A percentile compares a stretch with the other conserved stretches of the same genome.
Conservation (phyloP, 371 early-diverging fungal species). For the Mucor indicus region DNA sequence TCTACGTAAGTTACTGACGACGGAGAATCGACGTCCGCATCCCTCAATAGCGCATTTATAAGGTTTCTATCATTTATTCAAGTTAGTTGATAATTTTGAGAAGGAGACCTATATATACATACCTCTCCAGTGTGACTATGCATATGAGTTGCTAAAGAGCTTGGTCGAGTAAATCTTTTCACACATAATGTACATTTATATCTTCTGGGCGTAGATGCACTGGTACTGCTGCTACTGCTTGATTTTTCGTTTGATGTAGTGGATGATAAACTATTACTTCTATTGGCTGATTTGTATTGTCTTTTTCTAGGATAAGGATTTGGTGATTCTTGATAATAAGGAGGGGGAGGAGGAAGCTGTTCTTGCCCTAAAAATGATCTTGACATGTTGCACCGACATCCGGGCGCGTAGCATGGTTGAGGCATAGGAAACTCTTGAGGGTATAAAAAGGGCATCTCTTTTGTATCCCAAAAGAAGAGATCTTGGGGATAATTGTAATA, state of each 20-base stretch:
- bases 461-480: too few species aligned
- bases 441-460: too few species aligned
- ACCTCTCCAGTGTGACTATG: slow-evolving; percentile 33
- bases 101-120: not conserved
- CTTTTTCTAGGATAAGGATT: not conserved
- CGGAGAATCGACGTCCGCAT: slow-evolving; percentile 31
- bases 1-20: slow-evolving; percentile 28
- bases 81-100: not conserved
- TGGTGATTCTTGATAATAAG: not conserved
- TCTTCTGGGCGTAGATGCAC: slow-evolving; percentile 15
- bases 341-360: not conserved
- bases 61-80: slow-evolving; percentile 21
- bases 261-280: not conserved
- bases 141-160: slow-evolving; percentile 30
- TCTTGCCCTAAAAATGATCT: too few species aligned
- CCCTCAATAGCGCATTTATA: slow-evolving; percentile 24
- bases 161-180: slow-evolving; percentile 29
- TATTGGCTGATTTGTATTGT: not conserved
- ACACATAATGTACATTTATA: slow-evolving; percentile 26
- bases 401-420: not conserved
- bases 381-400: not conserved
- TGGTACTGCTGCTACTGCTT: not conserved
- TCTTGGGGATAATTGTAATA: too few species aligned
- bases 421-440: too few species aligned
- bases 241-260: not conserved